Evolutionary conservation across 495 filamentous ascomycete genomes (phyloP).

Genomic region (Opeltia flavorubescens): DNA sequence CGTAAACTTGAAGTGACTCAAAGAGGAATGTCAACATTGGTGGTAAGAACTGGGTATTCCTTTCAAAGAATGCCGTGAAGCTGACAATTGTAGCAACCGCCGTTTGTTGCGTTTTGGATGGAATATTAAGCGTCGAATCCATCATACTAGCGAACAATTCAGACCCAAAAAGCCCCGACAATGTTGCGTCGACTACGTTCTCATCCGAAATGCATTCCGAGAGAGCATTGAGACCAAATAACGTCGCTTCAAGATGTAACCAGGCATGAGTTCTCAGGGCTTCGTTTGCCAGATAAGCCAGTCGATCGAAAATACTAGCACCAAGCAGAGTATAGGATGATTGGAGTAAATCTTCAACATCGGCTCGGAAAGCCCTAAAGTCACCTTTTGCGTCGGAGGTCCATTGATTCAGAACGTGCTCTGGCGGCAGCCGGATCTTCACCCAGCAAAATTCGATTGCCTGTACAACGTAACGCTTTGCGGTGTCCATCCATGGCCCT

Average conservation of each 20-base stretch:
- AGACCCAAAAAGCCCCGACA: slow-evolving; percentile 59
- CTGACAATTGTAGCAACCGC: slow-evolving; percentile 62
- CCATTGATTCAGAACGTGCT: slow-evolving; percentile 39
- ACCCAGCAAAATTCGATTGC: slow-evolving; percentile 45
- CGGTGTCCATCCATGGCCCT: slow-evolving; percentile 22
- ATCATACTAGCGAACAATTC: slow-evolving; percentile 42
- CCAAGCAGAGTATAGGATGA: slow-evolving; percentile 61
- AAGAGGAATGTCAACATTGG: slow-evolving; percentile 73
- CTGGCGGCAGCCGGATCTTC: slow-evolving; percentile 47
- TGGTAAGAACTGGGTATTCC: slow-evolving; percentile 54
- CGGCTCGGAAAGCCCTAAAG: slow-evolving; percentile 66
- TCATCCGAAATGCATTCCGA: slow-evolving; percentile 63
- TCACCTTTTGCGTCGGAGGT: slow-evolving; percentile 53
- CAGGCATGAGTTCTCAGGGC: slow-evolving; percentile 48
- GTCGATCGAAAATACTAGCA: slow-evolving; percentile 49
- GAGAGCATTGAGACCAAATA: slow-evolving; percentile 65
- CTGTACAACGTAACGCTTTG: slow-evolving; percentile 29
- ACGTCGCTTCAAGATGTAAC: slow-evolving; percentile 64
- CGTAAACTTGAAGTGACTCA: slow-evolving; percentile 48
- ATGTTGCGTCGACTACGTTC: slow-evolving; percentile 44
- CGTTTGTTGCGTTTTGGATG: slow-evolving; percentile 60
- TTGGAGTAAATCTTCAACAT: slow-evolving; percentile 69
- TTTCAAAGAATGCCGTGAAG: slow-evolving; percentile 72
- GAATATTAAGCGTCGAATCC: slow-evolving; percentile 34
- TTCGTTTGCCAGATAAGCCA: slow-evolving; percentile 48